Conservation (phyloP, 352 stramenopile species). For the Phytophthora pisi region DNA sequence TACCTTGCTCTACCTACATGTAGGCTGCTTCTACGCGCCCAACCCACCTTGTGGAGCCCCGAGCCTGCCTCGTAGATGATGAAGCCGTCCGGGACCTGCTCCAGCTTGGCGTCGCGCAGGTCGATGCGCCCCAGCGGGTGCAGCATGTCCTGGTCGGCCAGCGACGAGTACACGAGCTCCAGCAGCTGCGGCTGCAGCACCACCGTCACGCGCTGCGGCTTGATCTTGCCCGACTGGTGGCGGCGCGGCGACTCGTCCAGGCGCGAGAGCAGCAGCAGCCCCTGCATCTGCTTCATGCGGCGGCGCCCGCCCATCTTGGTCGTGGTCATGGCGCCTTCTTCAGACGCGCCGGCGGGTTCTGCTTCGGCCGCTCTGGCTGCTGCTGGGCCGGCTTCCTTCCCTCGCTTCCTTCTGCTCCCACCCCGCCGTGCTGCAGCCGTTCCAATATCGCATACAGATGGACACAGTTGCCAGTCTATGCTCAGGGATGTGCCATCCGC, state of each 20-base stretch:
- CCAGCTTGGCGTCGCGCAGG: slow-evolving; percentile 63
- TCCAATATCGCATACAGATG: no score
- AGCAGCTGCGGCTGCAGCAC: slow-evolving; percentile 73
- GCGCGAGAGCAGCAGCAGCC: slow-evolving; percentile 65
- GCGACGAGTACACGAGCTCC: slow-evolving; percentile 69
- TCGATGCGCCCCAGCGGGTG: slow-evolving; percentile 65
- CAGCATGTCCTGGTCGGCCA: slow-evolving; percentile 76
- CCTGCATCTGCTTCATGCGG: slow-evolving; percentile 85
- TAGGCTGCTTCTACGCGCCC: not conserved
- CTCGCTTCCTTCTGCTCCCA: slow-evolving; percentile 5
- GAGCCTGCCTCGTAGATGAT: slow-evolving; percentile 64
- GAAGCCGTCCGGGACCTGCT: slow-evolving; percentile 76
- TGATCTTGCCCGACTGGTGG: slow-evolving; percentile 27
- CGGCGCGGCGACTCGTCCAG: slow-evolving; percentile 34
- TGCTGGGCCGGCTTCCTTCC: not conserved
- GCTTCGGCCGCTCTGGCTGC: slow-evolving; percentile 2
- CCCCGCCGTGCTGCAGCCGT: slow-evolving; percentile 14
- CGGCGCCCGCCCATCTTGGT: slow-evolving; percentile 57
- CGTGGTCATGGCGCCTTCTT: slow-evolving; percentile 38
- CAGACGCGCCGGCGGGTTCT: slow-evolving; percentile 1
- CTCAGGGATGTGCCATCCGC: slow-evolving; percentile 3
- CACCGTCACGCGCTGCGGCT: slow-evolving; percentile 60
- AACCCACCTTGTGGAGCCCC: slow-evolving; percentile 48
- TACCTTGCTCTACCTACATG: not conserved
- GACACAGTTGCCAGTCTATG: slow-evolving; percentile 11